Base-by-base conservation (phyloP, 2,329 filamentous ascomycete genomes). In the Aspergillus viridinutans region DNA sequence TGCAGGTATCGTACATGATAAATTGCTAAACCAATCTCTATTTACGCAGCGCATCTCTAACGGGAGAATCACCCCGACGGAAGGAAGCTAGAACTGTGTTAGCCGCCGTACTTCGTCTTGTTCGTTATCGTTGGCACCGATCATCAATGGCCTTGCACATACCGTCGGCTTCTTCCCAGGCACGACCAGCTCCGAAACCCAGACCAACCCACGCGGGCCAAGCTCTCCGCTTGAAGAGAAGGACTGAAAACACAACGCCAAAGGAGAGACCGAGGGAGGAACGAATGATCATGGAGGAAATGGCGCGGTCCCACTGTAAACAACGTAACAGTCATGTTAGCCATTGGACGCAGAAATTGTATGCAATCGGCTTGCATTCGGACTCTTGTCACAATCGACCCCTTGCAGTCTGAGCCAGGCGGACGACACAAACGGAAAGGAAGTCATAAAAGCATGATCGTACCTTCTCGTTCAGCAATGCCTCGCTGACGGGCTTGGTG, bases 391-490 rank as follows among this genome's bases (percentile, higher is more conserved):
- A 23, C 10, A 47, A 7, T 23, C 21, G 10, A 14, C 20, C 1
- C 23, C 21, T 47, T 29, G 29, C 29, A 3, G 21, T 40, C 21
- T 17, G 35, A 32, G 14, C 40, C n/a, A 49, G 29, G 48, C 40
- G n/a, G 35, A 52, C 42, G 29, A 10, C 28, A 49, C 20, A 20
- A 12, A 23, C n/a, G 12, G 28, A 20, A 28, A 20, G n/a, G 17
- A 26, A 35, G 40, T 45, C 21, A 9, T 50, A 40, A 25, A 29
- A 40, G 47, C 48, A 23, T 47, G 25, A 38, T 52, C 55, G 52
- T 86, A 97, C 94, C 92, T 99, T 99, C 81, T 99, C 94, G 79
- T 97, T 97, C 73, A 99, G 85, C 71, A 99, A 86, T 72, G 93
- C 90, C 83, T 99, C 94, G 83, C 93, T 97, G 80, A 97, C 89